Evolutionary conservation across 1,139 yeast genomes (phyloP).

Genomic region (Komagataea norvegica): DNA sequence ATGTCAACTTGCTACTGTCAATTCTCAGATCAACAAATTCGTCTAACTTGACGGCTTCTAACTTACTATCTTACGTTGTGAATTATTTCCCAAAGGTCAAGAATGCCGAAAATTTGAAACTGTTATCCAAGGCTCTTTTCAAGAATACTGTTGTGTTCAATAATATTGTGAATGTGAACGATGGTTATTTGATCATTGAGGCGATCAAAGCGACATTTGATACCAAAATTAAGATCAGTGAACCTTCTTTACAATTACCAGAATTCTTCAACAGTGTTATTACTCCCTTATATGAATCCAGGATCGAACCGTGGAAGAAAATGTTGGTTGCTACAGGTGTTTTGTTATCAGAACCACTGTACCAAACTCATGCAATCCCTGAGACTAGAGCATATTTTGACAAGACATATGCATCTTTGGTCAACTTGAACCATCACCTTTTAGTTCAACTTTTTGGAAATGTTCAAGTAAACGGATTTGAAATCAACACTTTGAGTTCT

Average conservation of each 20-base stretch:
- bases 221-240: conserved; percentile 52
- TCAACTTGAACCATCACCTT: conserved; percentile 27
- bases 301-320: conserved; percentile 45
- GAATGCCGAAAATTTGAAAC: conserved; percentile 49
- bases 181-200: conserved; percentile 28
- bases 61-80: conserved; percentile 46
- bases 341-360: conserved; percentile 36
- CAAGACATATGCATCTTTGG: conserved; percentile 15
- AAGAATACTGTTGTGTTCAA: conserved; percentile 43
- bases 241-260: conserved; percentile 54
- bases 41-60: conserved; percentile 5
- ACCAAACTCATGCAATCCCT: conserved; percentile 30
- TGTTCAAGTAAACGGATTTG: conserved; percentile 20
- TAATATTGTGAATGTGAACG: conserved; percentile 12
- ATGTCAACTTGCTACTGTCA: conserved; percentile 20
- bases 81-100: conserved; percentile 61
- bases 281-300: conserved; percentile 31
- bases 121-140: conserved; percentile 48
- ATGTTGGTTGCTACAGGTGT: conserved; percentile 56
- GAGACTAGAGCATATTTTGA: conserved; percentile 20
- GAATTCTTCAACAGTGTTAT: conserved; percentile 45
- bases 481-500: conserved; percentile 22
- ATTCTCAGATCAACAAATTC: conserved; percentile 9
- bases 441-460: conserved; percentile 9
- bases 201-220: conserved; percentile 39